These are phyloP conservation scores for Trametes meyenii DNA, from an alignment of 768 basidiomycete species.

Conservation along the genomic window DNA sequence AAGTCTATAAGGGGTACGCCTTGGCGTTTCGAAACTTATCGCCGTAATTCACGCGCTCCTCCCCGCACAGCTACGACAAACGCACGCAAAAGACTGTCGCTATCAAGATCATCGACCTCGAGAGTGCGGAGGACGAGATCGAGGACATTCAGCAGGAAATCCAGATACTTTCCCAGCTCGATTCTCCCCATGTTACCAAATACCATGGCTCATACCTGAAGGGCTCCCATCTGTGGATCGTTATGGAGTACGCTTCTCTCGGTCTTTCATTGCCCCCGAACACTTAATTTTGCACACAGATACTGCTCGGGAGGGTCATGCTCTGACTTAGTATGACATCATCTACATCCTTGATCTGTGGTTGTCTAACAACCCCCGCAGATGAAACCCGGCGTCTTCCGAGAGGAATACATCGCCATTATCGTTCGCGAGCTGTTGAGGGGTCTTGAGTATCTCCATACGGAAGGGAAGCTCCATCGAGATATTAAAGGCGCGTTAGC, in stretches of 20 bases:
- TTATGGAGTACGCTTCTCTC: conserved; percentile 79
- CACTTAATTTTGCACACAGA: conserved; percentile 41
- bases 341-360: conserved; percentile 17
- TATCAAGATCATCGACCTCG: conserved; percentile 99
- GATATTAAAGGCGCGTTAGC: conserved; percentile 87
- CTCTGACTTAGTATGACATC: conserved; percentile 79
- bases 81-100: conserved; percentile 96
- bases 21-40: conserved; percentile 8
- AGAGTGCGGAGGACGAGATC: conserved; percentile 99
- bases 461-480: conserved; percentile 96
- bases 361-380: conserved; percentile 35
- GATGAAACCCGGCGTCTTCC: conserved; percentile 99
- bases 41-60: conserved; percentile 12
- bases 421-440: conserved; percentile 89
- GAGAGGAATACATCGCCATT: conserved; percentile 99
- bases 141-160: conserved; percentile 99
- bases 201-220: conserved; percentile 97
- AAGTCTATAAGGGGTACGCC: conserved; percentile 95
- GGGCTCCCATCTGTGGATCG: conserved; percentile 97
- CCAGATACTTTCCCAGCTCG: conserved; percentile 94
- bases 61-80: conserved; percentile 77
- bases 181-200: conserved; percentile 95
- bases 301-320: conserved; percentile 99
- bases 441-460: conserved; percentile 94
- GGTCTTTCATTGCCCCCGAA: background rate